Evolutionary conservation across 2,329 filamentous ascomycete species (phyloP), one percentile per base, ranked within the genome.

Genomic region (Volutella citrinella): DNA sequence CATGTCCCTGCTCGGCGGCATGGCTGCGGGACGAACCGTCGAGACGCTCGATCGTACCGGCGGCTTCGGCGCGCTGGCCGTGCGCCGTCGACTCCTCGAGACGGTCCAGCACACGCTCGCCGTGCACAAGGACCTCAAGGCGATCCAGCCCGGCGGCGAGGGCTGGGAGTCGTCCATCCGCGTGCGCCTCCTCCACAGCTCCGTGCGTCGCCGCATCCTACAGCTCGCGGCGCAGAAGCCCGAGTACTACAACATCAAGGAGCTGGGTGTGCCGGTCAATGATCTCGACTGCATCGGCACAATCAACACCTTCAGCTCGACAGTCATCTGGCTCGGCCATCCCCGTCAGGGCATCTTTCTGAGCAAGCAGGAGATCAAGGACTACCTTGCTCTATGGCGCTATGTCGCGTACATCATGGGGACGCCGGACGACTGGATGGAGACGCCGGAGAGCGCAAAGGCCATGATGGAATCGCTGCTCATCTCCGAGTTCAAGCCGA

Each of bases 1-100:
- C 8, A 60, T 63, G 25, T 61, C 60, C 6, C 59, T 65, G 11
- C 34, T 65, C 3, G 63, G 59, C 2, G 59, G 62, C 27, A 49
- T 54, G 49, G 63, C 76, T 66, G 76, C 33, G 61, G 74, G 32
- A 64, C 70, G 80, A 14, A 73, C 83, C 1, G 78, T 81, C 1
- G 81, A 84, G 51, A 80, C 78, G 0, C 60, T 85, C 4, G 70
- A 76, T 4, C 64, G 80, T n/a, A 84, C 81, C 2, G 80, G 80
- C 10, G 80, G 81, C 0, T 84, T 84, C 51, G 75, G 73, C 3
- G 73, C 74, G 1, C 75, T 76, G 37, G 73, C 81, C 1, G 72
- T 79, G 5, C 64, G 75, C 25, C 68, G 72, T 19, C 63, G 81
- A 30, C 59, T 84, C 5, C 76, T 82, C 32, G 60, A 64, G 31